Evolutionary conservation across 2,329 filamentous ascomycete species (phyloP), one percentile per base, ranked within the genome.

Genomic region (Pseudogymnoascus sp.): DNA sequence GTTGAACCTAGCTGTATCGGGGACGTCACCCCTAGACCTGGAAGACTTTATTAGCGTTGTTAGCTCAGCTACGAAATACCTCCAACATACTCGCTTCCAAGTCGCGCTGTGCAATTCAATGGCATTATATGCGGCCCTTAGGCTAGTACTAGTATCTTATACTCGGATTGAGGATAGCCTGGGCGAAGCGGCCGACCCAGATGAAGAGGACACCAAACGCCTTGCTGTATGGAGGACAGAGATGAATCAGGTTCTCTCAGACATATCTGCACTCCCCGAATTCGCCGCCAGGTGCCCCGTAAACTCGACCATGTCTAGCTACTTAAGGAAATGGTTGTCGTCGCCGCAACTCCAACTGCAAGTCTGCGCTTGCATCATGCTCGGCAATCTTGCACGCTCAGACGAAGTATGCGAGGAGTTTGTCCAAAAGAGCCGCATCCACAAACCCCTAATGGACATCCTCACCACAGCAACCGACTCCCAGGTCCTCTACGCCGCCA

Each of bases 371-470:
- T 87, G 84, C 65, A 78, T 88, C 3, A 78, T 81, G 14, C 75
- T 88, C 2, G 85, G 85, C 36, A 88, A 88, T 68, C 72, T 88
- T 38, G 81, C 82, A 5, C 82, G 85, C 39, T 84, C 80, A 1
- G 84, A 88, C 67, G 77, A 77, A 42, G 72, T 78, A 2, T 84
- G 82, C 63, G 72, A 73, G 8, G 72, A 78, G 36, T 78, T 87
- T 36, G 79, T 87, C 1, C 71, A 75, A 8, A 70, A 75, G 1
- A 75, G 75, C 3, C 76, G 79, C 62, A 68, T 77, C 6, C 77
- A 80, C 66, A 67, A 69, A 7, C 77, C 79, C 0, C 74, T 87
- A 2, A 69, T 80, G 55, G 62, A 69, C 14, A 68, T 83, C 41
- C 73, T 87, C 19, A 70, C 75, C 7, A 72, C 80, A 25, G 68